Evolutionary conservation across 192 early-diverging fungal species (phyloP), one percentile per base, ranked within the genome.

Genomic region (Spizellomyces sp.): DNA sequence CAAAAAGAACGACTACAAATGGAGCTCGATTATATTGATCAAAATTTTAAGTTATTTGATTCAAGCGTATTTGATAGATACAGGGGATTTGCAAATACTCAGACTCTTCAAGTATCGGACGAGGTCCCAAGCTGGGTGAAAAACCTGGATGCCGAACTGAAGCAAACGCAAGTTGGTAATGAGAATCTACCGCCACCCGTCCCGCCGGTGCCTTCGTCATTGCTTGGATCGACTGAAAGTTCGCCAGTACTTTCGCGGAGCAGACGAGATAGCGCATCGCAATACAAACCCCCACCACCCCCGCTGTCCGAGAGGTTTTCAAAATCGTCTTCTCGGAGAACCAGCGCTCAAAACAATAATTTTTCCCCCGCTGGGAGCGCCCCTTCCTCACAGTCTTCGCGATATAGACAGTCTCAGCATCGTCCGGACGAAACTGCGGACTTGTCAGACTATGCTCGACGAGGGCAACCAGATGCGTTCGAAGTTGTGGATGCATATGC

Each of bases 1-100:
- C 68, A 78, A 45, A 78, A 75, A 52, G 88, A 88, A 50, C 69
- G 77, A 46, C 58, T 83, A 54, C 80, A 81, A 45, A 76, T 79
- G 19, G 91, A 93, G 72, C 84, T 93, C 78, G 81, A 88, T 48
- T 73, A 84, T 45, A 90, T 96, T 43, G 81, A 90, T 63, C 86
- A 83, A 15, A 75, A 86, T 46, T 96, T 94, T 75, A 84, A 86
- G 47, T 71, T 84, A 5, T 96, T 93, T 80, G 93, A 95, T 76
- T 95, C 87, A 67, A 86, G 88, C 47, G 88, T 94, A 58, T 93
- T 88, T 75, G 92, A 95, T 58, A 80, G 81, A 62, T 74, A 74
- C 57, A 12, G 27, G 2, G 65, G 65, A 7, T 92, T 92, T 69
- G 79, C 85, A 58, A 84, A 87, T 0, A 80, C 87, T 64, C 68